Conservation (phyloP, 768 basidiomycete species). For the Tulasnella sp. region DNA sequence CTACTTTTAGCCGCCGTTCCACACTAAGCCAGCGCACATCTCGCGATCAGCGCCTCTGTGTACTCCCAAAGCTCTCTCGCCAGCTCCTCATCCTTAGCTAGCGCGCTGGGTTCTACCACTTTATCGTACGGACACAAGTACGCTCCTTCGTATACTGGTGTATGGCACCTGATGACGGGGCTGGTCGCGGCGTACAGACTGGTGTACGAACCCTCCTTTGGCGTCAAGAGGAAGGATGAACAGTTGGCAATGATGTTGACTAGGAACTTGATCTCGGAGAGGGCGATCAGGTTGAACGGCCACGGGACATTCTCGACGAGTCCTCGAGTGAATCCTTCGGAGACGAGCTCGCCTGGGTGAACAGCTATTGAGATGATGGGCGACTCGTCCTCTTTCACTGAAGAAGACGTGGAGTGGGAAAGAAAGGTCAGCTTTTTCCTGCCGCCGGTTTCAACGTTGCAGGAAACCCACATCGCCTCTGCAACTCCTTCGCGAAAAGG, state of each 20-base stretch:
- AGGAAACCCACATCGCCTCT: conserved; percentile 26
- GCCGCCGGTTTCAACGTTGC: too few relatives aligned
- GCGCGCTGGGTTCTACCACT: not conserved
- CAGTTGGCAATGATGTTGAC: too few relatives aligned
- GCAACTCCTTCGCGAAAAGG: conserved; percentile 40
- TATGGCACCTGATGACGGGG: not conserved
- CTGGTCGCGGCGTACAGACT: not conserved
- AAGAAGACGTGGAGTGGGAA: too few relatives aligned
- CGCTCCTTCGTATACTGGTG: not conserved
- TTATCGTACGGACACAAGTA: not conserved
- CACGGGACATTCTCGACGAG: too few relatives aligned
- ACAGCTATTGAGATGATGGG: conserved; percentile 34
- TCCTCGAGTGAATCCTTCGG: conserved; percentile 18
- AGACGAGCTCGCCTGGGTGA: conserved; percentile 34
- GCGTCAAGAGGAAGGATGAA: too few relatives aligned
- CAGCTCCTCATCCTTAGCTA: not conserved
- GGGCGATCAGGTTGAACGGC: too few relatives aligned
- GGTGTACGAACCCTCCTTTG: not conserved
- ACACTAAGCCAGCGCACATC: too few relatives aligned
- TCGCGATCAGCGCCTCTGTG: not conserved
- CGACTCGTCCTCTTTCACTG: conserved; percentile 28
- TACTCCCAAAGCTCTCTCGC: not conserved
- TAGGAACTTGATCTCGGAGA: too few relatives aligned
- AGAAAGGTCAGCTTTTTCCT: too few relatives aligned
- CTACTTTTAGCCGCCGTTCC: too few relatives aligned